A percentile compares a stretch with the other conserved stretches of the same genome.
These are phyloP conservation scores for Musa beccarii DNA, from an alignment of 176 grass and related monocot species.

Conservation along the genomic window DNA sequence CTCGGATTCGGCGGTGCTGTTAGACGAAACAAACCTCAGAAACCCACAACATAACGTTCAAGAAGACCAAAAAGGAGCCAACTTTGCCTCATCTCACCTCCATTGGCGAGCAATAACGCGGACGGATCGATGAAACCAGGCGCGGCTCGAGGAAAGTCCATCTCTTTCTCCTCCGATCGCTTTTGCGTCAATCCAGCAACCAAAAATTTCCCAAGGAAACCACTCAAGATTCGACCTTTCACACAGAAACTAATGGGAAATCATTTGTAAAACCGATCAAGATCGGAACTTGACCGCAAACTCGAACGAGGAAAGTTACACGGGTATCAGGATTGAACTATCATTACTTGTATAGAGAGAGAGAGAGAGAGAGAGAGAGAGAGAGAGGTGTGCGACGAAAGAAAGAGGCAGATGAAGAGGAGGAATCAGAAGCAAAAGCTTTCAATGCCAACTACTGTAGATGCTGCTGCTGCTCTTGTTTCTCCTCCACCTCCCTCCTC, in stretches of 20 bases:
- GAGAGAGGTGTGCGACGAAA: background rate
- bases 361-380: background rate
- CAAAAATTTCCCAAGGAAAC: background rate
- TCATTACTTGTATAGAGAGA: background rate
- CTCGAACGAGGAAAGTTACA: slow-evolving; percentile 5
- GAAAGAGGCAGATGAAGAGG: too few relatives aligned
- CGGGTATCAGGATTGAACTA: slow-evolving; percentile 6
- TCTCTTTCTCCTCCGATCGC: slow-evolving; percentile 3
- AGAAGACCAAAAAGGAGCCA: background rate
- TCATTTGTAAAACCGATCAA: background rate
- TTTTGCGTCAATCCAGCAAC: slow-evolving; percentile 2
- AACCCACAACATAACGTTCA: background rate
- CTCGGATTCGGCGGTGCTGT: background rate
- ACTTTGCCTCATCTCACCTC: slow-evolving; percentile 15
- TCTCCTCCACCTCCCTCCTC: background rate
- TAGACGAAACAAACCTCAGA: background rate
- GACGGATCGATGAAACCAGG: slow-evolving; percentile 1
- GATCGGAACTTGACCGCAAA: background rate
- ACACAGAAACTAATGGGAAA: background rate
- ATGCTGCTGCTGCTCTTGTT: background rate
- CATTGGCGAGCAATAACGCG: background rate
- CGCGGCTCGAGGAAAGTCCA: slow-evolving; percentile 5
- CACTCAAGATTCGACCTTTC: background rate
- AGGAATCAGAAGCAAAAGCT: background rate
- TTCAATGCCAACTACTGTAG: background rate